Conservation (phyloP, 2,329 filamentous ascomycete genomes). For the Ascocoryne sarcoides region DNA sequence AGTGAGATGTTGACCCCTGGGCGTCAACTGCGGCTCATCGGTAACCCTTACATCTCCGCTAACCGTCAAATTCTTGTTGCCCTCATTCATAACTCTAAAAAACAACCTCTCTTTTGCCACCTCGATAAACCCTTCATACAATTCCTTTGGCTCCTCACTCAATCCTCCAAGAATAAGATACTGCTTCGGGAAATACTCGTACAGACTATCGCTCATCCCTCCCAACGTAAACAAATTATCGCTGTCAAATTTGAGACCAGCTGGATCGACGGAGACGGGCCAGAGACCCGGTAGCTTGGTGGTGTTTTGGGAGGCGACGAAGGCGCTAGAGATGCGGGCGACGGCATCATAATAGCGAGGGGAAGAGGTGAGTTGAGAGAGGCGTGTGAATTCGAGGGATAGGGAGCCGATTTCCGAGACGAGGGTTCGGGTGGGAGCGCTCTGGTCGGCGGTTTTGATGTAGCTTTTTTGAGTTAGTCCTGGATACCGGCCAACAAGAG, state of each 20-base stretch:
- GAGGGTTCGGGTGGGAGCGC: conserved; percentile 44
- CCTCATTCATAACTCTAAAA: conserved; percentile 35
- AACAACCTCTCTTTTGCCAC: conserved; percentile 39
- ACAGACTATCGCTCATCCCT: conserved; percentile 48
- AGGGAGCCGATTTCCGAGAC: conserved; percentile 52
- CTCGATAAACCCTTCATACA: conserved; percentile 38
- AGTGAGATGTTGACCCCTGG: conserved; percentile 51
- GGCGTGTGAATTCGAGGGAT: conserved; percentile 52
- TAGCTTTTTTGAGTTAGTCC: too few relatives aligned
- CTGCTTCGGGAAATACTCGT: conserved; percentile 59
- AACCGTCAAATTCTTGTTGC: conserved; percentile 33
- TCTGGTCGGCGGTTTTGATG: conserved; percentile 44
- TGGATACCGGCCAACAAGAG: conserved; percentile 25
- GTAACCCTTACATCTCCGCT: conserved; percentile 37
- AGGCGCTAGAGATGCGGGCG: conserved; percentile 45
- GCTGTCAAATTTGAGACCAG: conserved; percentile 46
- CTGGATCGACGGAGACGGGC: conserved; percentile 44
- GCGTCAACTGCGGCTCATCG: conserved; percentile 36
- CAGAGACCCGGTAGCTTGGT: conserved; percentile 55
- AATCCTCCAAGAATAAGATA: conserved; percentile 58
- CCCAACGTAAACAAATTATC: conserved; percentile 48
- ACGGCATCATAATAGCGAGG: conserved; percentile 54
- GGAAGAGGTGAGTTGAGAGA: conserved; percentile 56
- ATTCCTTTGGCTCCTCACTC: conserved; percentile 38
- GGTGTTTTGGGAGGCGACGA: conserved; percentile 43